Percentiles rank a stretch among this genome's conserved stretches.
phyloP scores from a whole-genome alignment of 2,329 filamentous ascomycete genomes.

The Aspergillus novoparasiticus region DNA sequence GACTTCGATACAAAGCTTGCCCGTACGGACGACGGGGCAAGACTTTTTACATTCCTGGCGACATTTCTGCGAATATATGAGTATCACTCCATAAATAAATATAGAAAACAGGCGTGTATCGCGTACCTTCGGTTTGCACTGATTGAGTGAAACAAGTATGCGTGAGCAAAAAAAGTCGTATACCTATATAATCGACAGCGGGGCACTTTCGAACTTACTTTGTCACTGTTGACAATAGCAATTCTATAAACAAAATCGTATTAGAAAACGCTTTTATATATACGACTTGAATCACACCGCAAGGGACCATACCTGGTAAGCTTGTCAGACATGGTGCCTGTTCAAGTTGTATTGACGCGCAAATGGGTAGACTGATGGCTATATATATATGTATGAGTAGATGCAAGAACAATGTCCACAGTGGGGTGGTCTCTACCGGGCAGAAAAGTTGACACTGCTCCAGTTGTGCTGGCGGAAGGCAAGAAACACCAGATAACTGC shows the following conservation, averaged over 20 bases:
- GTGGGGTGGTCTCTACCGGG: slow-evolving; percentile 7
- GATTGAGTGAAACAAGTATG: slow-evolving; percentile 30
- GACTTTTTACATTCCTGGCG: slow-evolving; percentile 99
- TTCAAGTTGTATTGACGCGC: slow-evolving; percentile 19
- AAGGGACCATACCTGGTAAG: slow-evolving; percentile 75
- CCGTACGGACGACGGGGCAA: slow-evolving; percentile 93
- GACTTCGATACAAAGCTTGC: slow-evolving; percentile 98
- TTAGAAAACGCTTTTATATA: slow-evolving; percentile 9
- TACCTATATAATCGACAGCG: slow-evolving; percentile 35
- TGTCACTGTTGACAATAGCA: slow-evolving; percentile 98
- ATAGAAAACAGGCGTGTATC: background rate
- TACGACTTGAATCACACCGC: background rate
- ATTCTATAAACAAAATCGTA: slow-evolving; percentile 64
- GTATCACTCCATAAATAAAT: slow-evolving; percentile 10
- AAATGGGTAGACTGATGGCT: slow-evolving; percentile 4
- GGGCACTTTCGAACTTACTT: slow-evolving; percentile 61
- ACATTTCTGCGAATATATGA: slow-evolving; percentile 72
- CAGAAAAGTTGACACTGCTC: slow-evolving; percentile 16
- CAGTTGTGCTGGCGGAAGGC: slow-evolving; percentile 18
- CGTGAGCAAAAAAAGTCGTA: slow-evolving; percentile 40
- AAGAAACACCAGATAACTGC: slow-evolving; percentile 19
- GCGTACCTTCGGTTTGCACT: slow-evolving; percentile 85
- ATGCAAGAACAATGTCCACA: background rate
- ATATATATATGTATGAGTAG: background rate
- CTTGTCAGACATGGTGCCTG: slow-evolving; percentile 79